Evolutionary conservation across 305 asterid genomes (phyloP), one percentile per base, ranked within the genome.

Genomic region (Euphrasia arctica): DNA sequence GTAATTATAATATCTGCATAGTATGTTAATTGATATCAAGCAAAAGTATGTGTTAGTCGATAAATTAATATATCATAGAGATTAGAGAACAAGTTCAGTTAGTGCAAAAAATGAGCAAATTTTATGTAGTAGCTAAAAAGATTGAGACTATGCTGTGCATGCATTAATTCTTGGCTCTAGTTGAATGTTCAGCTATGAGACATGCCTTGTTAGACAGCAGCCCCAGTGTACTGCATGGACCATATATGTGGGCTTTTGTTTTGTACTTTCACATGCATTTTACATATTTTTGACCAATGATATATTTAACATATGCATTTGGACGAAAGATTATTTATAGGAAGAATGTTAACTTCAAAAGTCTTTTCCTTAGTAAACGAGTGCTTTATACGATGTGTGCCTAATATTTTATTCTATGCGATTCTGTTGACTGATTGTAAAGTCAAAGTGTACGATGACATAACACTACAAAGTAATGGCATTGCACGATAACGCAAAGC

Each of bases 1-100:
- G 27, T 32, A 58, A 47, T 49, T 12, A 3, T 22, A 58, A 58
- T 32, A n/a, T 58, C 62, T 58, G 28, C 28, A 58, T 31, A 34
- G 6, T 13, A 39, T 32, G 11, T 32, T n/a, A 3, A 32, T 27
- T n/a, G 62, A 41, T 58, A 32, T 34, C 45, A 6, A 58, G 36
- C 15, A 34, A 18, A 58, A 32, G 15, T 58, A 11, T 11, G 9
- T 22, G 27, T 58, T 32, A 34, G 41, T 58, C 5, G 28, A 58
- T 8, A 14, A 58, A 58, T 10, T 12, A 13, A 58, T 58, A 6
- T 58, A 34, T 58, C 42, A 28, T 51, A 51, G 57, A 51, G 29
- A 29, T 15, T 51, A 51, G 56, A 51, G 29, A 31, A 51, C 31
- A 18, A 51, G 29, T 51, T 51, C 56, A 15, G 2, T 25, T 51